Percentiles rank a stretch among this genome's conserved stretches.
Evolutionary conservation across 2,329 filamentous ascomycete genomes (phyloP).

Genomic region (Alternaria viburni): DNA sequence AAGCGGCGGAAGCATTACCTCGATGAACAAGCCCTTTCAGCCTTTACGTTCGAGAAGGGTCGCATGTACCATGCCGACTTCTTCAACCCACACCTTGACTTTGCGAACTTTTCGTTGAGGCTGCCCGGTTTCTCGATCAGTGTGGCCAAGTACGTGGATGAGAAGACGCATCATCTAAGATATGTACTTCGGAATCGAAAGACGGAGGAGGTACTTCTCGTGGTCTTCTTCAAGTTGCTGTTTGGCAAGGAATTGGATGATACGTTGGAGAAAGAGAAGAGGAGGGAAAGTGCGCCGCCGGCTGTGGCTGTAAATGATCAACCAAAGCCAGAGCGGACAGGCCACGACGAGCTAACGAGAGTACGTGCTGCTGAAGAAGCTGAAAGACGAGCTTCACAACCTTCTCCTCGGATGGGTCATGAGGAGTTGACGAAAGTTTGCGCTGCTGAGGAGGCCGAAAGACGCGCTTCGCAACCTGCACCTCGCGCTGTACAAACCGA

Average conservation of each 20-base stretch:
- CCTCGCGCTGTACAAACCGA: not conserved
- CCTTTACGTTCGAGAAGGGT: constrained; percentile 53
- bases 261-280: constrained; percentile 30
- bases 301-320: not conserved
- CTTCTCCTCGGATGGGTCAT: not conserved
- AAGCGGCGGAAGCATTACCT: constrained; percentile 56
- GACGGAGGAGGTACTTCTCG: constrained; percentile 52
- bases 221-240: constrained; percentile 55
- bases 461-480: not conserved
- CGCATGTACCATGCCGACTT: constrained; percentile 55
- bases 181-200: constrained; percentile 54
- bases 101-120: constrained; percentile 53
- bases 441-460: not conserved
- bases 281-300: not conserved
- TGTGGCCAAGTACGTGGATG: constrained; percentile 55
- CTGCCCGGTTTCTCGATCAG: constrained; percentile 54
- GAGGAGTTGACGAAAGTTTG: not conserved
- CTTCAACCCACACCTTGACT: constrained; percentile 58
- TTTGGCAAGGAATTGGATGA: constrained; percentile 52
- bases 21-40: constrained; percentile 40
- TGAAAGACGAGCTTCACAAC: not conserved
- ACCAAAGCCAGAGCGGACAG: not conserved
- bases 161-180: constrained; percentile 55
- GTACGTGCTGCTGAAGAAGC: constrained; percentile 1
- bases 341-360: constrained; percentile 1